Conservation (phyloP, 1,284 basidiomycete genomes). For the Ceratobasidium sp. region DNA sequence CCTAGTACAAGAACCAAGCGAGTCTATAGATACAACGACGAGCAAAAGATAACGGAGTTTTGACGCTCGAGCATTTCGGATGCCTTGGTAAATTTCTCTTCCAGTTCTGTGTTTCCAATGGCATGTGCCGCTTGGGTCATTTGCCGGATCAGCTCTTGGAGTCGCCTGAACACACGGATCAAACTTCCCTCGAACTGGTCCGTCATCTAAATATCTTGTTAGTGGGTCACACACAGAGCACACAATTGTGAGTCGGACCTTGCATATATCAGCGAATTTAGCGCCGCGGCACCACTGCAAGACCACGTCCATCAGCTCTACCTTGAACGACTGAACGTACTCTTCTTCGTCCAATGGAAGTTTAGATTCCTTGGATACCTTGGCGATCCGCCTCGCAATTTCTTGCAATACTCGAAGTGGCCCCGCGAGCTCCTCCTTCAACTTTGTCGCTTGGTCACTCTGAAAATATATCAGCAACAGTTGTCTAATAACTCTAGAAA, state of each 20-base stretch:
- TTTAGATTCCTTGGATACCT: slow-evolving; percentile 94
- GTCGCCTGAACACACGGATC: slow-evolving; percentile 91
- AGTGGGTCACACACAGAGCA: not conserved
- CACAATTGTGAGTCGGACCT: slow-evolving; percentile 66
- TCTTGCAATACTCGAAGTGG: slow-evolving; percentile 96
- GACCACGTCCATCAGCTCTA: slow-evolving; percentile 98
- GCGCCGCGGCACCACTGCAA: slow-evolving; percentile 97
- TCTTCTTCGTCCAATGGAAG: slow-evolving; percentile 91
- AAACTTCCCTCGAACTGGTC: slow-evolving; percentile 97
- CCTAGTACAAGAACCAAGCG: not conserved
- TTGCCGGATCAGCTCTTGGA: slow-evolving; percentile 94
- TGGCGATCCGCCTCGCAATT: slow-evolving; percentile 92
- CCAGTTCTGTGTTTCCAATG: slow-evolving; percentile 92
- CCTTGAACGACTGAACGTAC: slow-evolving; percentile 96
- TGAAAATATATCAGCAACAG: slow-evolving; percentile 53
- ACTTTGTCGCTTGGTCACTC: slow-evolving; percentile 88
- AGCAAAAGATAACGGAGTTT: slow-evolving; percentile 94
- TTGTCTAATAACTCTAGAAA: not conserved
- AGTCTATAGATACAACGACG: slow-evolving; percentile 75
- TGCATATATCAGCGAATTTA: slow-evolving; percentile 96
- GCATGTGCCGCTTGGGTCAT: slow-evolving; percentile 96
- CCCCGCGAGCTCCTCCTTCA: slow-evolving; percentile 92
- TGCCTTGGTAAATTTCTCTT: slow-evolving; percentile 89
- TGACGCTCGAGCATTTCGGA: slow-evolving; percentile 91
- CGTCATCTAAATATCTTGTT: slow-evolving; percentile 69